Conservation (phyloP, 2,329 filamentous ascomycete genomes). For the Tolypocladium endophyticum region DNA sequence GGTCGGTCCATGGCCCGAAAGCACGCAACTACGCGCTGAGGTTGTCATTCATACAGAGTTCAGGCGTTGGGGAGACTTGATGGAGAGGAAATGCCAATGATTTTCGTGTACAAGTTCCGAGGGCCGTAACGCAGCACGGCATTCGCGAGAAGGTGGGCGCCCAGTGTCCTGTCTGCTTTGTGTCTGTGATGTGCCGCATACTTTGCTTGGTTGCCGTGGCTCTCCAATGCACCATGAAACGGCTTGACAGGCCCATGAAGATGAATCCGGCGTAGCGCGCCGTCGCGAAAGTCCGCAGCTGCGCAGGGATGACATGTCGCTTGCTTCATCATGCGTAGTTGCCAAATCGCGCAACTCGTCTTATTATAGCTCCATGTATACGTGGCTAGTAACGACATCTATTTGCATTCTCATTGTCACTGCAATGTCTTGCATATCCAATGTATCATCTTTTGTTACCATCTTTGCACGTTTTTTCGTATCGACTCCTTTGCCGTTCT, state of each 20-base stretch:
- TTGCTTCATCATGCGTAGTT: background rate
- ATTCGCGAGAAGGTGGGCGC: background rate
- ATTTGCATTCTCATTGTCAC: background rate
- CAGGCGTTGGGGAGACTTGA: slow-evolving; percentile 19
- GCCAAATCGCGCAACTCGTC: background rate
- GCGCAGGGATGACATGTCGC: background rate
- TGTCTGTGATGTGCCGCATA: background rate
- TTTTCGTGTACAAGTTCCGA: background rate
- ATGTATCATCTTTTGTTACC: background rate
- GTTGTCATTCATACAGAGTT: slow-evolving; percentile 5
- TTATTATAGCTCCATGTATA: background rate
- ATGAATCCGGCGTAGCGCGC: background rate
- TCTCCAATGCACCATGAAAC: background rate
- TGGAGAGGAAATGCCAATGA: slow-evolving; percentile 4
- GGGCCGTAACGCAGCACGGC: background rate
- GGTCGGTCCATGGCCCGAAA: background rate
- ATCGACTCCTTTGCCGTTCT: too few species aligned
- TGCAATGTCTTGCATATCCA: background rate
- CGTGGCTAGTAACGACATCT: too few species aligned
- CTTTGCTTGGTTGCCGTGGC: background rate
- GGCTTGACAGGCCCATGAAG: background rate
- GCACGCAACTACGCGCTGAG: background rate
- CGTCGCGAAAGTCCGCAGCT: background rate
- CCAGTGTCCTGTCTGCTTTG: background rate
- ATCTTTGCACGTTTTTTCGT: background rate